Conservation (phyloP, 768 basidiomycete species). For the Mycena sanguinolenta region DNA sequence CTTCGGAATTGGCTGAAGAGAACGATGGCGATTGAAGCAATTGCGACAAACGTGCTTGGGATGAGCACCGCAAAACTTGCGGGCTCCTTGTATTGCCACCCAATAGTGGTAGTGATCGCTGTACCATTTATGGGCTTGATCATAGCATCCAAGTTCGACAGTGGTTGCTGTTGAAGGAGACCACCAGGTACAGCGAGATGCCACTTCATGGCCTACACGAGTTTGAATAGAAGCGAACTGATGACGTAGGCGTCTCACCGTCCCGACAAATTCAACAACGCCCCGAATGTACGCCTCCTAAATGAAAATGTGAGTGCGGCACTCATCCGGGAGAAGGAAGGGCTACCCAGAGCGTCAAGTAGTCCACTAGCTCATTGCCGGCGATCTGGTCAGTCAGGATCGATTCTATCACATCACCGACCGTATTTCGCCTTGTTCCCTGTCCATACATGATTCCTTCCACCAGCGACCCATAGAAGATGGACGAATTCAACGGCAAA, state of each 20-base stretch:
- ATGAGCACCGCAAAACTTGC: neutral
- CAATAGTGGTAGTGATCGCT: neutral
- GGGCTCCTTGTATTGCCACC: neutral
- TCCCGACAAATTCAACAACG: conserved; percentile 4
- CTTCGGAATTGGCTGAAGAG: neutral
- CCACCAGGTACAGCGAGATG: neutral
- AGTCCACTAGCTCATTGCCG: neutral
- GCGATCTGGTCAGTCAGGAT: too few relatives aligned
- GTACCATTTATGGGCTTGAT: neutral
- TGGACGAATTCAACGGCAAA: neutral
- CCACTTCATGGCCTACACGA: conserved; percentile 5
- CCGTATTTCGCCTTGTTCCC: too few relatives aligned
- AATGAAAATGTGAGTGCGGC: too few relatives aligned
- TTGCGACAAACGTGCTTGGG: conserved; percentile 11
- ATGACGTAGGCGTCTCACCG: neutral
- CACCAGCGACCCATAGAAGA: neutral
- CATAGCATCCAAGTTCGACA: too few relatives aligned
- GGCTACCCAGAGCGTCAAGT: neutral
- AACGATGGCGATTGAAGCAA: conserved; percentile 11
- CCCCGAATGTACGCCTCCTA: conserved; percentile 1
- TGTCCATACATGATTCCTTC: neutral
- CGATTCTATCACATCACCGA: too few relatives aligned
- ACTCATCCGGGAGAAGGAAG: neutral
- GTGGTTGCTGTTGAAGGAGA: neutral
- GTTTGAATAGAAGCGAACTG: neutral